phyloP scores from a whole-genome alignment of 2,329 filamentous ascomycete genomes.

The Plectosphaerella plurivora region DNA sequence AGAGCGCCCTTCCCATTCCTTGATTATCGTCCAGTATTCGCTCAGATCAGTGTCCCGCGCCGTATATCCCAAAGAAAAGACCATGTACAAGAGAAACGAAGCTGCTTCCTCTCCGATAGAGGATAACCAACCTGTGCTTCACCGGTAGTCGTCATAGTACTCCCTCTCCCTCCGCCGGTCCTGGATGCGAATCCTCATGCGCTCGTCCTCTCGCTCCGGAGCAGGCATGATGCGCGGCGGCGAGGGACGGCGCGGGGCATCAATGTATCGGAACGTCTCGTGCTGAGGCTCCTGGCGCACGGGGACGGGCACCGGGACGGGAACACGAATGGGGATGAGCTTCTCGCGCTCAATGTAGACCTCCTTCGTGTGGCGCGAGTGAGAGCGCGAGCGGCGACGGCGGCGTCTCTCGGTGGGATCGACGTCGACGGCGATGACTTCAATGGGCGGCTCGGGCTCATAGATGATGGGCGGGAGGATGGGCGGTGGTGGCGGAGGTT shows the following conservation, averaged over 20 bases:
- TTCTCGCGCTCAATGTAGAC: slow-evolving; percentile 47
- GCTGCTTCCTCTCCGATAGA: not conserved
- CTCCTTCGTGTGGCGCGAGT: slow-evolving; percentile 15
- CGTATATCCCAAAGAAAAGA: not conserved
- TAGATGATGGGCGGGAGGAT: slow-evolving; percentile 8
- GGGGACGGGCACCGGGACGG: slow-evolving; percentile 34
- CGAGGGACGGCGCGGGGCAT: slow-evolving; percentile 34
- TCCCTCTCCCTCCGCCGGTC: slow-evolving; percentile 26
- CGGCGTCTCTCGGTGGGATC: slow-evolving; percentile 18
- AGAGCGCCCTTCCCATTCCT: no score
- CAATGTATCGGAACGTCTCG: slow-evolving; percentile 50
- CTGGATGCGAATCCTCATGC: slow-evolving; percentile 25
- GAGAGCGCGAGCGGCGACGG: slow-evolving; percentile 23
- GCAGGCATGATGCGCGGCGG: slow-evolving; percentile 22
- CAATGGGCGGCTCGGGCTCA: slow-evolving; percentile 14
- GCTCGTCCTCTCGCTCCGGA: slow-evolving; percentile 23
- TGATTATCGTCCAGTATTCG: no score
- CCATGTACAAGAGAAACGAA: not conserved
- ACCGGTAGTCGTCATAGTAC: slow-evolving; percentile 19
- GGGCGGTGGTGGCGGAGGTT: slow-evolving; percentile 16
- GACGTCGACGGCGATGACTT: slow-evolving; percentile 21
- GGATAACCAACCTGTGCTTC: no score
- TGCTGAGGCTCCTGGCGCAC: slow-evolving; percentile 28
- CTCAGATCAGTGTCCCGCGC: no score
- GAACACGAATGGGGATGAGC: slow-evolving; percentile 41